Conservation (phyloP, 2,329 filamentous ascomycete genomes). For the Calonectria honghensis region DNA sequence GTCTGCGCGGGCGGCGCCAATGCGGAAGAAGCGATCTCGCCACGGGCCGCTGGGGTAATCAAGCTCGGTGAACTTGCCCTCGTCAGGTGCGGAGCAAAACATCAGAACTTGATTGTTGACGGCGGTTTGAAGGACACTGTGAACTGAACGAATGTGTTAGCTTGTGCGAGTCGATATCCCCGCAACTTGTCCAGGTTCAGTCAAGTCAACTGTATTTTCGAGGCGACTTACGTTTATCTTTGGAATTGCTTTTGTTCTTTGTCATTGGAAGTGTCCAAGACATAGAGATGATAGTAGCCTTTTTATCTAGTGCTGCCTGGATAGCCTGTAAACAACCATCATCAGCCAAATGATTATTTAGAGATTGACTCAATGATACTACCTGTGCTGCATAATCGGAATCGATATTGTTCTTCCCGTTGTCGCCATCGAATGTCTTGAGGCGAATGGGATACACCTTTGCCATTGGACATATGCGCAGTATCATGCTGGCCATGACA, state of each 20-base stretch:
- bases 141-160: neutral
- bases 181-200: neutral
- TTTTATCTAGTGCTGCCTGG: neutral
- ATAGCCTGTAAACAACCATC: neutral
- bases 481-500: neutral
- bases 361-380: neutral
- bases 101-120: neutral
- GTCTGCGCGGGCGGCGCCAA: neutral
- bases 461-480: conserved; percentile 1
- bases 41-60: neutral
- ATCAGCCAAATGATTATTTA: neutral
- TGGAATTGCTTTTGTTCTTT: neutral
- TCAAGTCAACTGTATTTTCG: neutral
- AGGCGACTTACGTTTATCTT: neutral
- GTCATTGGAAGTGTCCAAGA: neutral
- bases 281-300: neutral
- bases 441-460: conserved; percentile 1
- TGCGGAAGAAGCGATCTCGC: neutral
- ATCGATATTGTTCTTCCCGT: neutral
- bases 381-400: neutral
- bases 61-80: conserved; percentile 5
- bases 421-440: neutral
- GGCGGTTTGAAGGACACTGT: neutral
- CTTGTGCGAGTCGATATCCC: neutral
- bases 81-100: neutral